These are phyloP conservation scores for Sugiyamaella sp. DNA, from an alignment of 1,139 yeast species.

Conservation along the genomic window DNA sequence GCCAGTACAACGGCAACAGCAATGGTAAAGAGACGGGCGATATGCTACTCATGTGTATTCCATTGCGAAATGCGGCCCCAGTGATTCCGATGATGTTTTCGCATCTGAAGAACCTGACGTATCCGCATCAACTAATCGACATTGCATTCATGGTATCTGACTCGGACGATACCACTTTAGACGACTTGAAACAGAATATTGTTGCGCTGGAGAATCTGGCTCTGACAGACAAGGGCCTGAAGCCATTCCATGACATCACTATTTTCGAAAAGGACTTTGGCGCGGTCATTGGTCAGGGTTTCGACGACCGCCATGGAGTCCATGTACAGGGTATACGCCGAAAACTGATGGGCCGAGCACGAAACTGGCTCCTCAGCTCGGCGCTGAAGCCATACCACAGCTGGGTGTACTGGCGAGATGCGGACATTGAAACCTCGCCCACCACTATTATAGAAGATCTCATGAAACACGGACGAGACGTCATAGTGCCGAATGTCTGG, in stretches of 20 bases:
- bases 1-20: slow-evolving; percentile 49
- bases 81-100: slow-evolving; percentile 66
- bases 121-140: slow-evolving; percentile 66
- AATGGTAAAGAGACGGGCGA: slow-evolving; percentile 61
- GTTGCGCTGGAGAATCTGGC: slow-evolving; percentile 41
- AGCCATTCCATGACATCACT: slow-evolving; percentile 27
- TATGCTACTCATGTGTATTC: slow-evolving; percentile 62
- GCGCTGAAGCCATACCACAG: slow-evolving; percentile 67
- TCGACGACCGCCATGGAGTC: slow-evolving; percentile 75
- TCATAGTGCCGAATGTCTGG: slow-evolving; percentile 89
- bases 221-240: not conserved
- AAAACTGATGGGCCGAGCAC: slow-evolving; percentile 71
- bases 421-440: slow-evolving; percentile 67
- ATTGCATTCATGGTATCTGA: slow-evolving; percentile 67
- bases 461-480: slow-evolving; percentile 66
- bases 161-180: slow-evolving; percentile 65
- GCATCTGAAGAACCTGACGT: slow-evolving; percentile 60
- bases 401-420: slow-evolving; percentile 80
- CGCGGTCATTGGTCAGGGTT: slow-evolving; percentile 74
- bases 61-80: slow-evolving; percentile 66
- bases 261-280: slow-evolving; percentile 71
- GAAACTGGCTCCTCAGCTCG: slow-evolving; percentile 67
- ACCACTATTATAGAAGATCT: slow-evolving; percentile 63
- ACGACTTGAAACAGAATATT: slow-evolving; percentile 61
- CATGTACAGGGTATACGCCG: slow-evolving; percentile 73